These are phyloP conservation scores for Lophium mytilinum DNA, from an alignment of 495 filamentous ascomycete genomes.

Conservation along the genomic window DNA sequence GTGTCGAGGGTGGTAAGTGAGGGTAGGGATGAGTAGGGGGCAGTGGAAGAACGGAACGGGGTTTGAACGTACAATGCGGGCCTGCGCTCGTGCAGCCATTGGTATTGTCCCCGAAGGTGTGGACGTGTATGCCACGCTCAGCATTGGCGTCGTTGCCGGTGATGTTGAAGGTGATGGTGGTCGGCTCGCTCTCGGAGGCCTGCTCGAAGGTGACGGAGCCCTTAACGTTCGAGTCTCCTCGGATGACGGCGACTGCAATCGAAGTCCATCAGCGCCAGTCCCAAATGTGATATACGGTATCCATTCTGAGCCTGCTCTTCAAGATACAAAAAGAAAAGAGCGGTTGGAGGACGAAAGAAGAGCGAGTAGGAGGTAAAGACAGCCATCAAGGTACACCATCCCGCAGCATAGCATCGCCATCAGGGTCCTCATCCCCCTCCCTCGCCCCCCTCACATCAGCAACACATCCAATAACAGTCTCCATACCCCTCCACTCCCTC, in stretches of 20 bases:
- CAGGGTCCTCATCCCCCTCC: constrained; percentile 15
- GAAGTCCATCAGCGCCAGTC: not conserved
- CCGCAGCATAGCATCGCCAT: constrained; percentile 5
- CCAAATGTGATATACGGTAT: not conserved
- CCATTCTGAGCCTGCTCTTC: too few species aligned
- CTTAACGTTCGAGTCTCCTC: constrained; percentile 85
- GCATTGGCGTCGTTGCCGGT: constrained; percentile 87
- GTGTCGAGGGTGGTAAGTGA: not conserved
- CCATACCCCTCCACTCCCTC: not conserved
- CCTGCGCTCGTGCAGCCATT: constrained; percentile 98
- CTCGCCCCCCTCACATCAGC: too few species aligned
- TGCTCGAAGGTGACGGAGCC: constrained; percentile 96
- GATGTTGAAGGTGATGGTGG: constrained; percentile 88
- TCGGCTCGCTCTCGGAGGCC: constrained; percentile 65
- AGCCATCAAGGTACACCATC: too few species aligned
- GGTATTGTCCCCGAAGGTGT: constrained; percentile 99
- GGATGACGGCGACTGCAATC: constrained; percentile 85
- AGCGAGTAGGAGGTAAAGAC: too few species aligned
- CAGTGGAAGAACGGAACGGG: too few species aligned
- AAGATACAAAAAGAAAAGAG: too few species aligned
- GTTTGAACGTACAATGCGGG: constrained; percentile 70
- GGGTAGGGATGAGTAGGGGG: not conserved
- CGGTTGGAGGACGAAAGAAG: too few species aligned
- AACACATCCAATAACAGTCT: too few species aligned
- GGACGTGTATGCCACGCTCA: constrained; percentile 94